Percentiles rank a stretch among this genome's conserved stretches.
Evolutionary conservation across 192 early-diverging fungal species (phyloP).

Genomic region (Rhizophlyctis rosea): DNA sequence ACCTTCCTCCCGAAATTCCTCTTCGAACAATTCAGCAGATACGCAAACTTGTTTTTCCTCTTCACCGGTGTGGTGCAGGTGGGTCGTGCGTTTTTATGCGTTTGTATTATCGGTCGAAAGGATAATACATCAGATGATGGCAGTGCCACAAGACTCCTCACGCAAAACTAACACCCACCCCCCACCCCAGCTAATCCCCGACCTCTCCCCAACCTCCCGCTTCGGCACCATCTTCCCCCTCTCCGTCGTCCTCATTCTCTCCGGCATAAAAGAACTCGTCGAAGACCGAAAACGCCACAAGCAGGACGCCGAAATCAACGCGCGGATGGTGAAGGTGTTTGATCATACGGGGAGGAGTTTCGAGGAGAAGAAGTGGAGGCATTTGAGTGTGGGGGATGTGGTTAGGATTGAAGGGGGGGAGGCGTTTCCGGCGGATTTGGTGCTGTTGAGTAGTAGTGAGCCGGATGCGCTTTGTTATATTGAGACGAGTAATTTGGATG

Average conservation of each 20-base stretch:
- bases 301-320: slow-evolving; percentile 81
- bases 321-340: background rate
- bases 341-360: slow-evolving; percentile 20
- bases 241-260: slow-evolving; percentile 44
- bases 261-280: slow-evolving; percentile 67
- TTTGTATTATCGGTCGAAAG: no score
- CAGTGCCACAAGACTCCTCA: no score
- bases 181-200: no score
- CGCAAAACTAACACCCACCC: no score
- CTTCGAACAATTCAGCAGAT: slow-evolving; percentile 92
- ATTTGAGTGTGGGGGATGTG: slow-evolving; percentile 79
- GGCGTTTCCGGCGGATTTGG: slow-evolving; percentile 77
- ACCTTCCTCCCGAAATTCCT: slow-evolving; percentile 94
- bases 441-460: slow-evolving; percentile 77
- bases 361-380: slow-evolving; percentile 41
- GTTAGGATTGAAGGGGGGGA: slow-evolving; percentile 79
- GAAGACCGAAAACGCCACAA: slow-evolving; percentile 88
- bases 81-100: background rate
- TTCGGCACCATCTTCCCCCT: slow-evolving; percentile 46
- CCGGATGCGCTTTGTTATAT: slow-evolving; percentile 76
- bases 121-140: background rate
- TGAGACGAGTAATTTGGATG: slow-evolving; percentile 95
- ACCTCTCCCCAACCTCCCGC: slow-evolving; percentile 52
- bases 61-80: slow-evolving; percentile 78
- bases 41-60: slow-evolving; percentile 96